phyloP scores from a whole-genome alignment of 331 rosid species.

The Pyracantha coccinea region DNA sequence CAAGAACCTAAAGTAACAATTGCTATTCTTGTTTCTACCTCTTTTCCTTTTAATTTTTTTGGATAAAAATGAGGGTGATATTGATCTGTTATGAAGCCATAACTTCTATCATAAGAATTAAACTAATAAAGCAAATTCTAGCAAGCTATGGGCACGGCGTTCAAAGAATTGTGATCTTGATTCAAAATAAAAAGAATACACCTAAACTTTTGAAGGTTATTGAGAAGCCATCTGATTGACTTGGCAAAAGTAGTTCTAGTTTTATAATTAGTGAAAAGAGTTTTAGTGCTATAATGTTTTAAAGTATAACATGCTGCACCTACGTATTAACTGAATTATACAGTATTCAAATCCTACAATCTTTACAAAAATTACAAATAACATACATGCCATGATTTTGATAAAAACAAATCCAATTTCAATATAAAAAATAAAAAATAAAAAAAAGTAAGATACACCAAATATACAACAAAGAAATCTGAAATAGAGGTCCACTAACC shows the following conservation, averaged over 20 bases:
- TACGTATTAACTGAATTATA: not conserved
- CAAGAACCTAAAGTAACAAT: not conserved
- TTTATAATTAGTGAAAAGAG: not conserved
- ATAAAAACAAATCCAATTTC: not conserved
- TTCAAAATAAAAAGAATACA: not conserved
- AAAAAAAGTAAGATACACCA: not conserved
- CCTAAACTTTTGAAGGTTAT: not conserved
- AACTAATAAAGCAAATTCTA: not conserved
- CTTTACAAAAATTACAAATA: not conserved
- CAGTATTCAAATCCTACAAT: not conserved
- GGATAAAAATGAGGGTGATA: not conserved
- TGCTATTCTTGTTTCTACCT: not conserved
- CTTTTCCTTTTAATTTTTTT: not conserved
- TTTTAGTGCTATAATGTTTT: not conserved
- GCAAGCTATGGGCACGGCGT: not conserved
- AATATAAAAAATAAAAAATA: not conserved
- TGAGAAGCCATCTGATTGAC: not conserved
- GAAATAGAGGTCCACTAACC: conserved; percentile 42
- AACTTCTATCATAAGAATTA: not conserved
- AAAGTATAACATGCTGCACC: not conserved
- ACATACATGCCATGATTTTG: not conserved
- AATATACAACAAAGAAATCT: not conserved
- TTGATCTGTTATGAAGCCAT: not conserved
- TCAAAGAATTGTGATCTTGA: not conserved
- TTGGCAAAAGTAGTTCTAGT: not conserved